phyloP scores from a whole-genome alignment of 352 stramenopile species.

The Phytophthora nicotianae region DNA sequence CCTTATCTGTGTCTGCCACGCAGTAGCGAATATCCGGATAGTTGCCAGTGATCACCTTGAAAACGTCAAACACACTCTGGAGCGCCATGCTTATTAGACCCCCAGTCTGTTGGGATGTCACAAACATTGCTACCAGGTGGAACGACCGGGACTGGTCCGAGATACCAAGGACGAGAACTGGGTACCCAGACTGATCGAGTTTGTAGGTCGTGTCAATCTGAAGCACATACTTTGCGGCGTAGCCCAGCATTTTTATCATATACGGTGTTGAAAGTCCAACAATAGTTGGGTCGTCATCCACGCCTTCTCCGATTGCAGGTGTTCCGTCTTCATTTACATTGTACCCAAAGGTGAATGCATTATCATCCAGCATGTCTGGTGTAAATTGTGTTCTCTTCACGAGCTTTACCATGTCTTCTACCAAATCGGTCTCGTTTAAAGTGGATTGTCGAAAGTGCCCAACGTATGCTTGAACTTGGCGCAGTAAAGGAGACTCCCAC shows the following conservation, averaged over 20 bases:
- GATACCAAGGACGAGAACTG: background rate
- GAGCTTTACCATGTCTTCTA: slow-evolving; percentile 6
- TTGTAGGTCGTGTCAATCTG: slow-evolving; percentile 2
- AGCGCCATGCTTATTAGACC: background rate
- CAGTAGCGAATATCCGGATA: background rate
- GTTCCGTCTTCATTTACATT: background rate
- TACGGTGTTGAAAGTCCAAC: background rate
- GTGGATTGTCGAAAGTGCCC: background rate
- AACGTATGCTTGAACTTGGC: background rate
- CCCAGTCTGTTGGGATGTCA: background rate
- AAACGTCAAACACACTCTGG: background rate
- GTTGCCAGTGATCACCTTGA: background rate
- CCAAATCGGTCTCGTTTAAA: background rate
- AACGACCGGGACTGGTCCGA: background rate
- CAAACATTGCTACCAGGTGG: background rate
- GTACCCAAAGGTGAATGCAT: background rate
- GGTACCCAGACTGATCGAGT: background rate
- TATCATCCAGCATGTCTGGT: background rate
- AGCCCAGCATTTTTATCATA: slow-evolving; percentile 5
- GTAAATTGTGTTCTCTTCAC: slow-evolving; percentile 2
- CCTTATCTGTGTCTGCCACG: slow-evolving; percentile 5
- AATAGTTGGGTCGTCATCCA: background rate
- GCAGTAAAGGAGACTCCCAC: background rate
- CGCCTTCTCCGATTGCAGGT: background rate
- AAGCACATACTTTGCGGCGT: background rate